Base-by-base conservation (phyloP, 768 basidiomycete species). In the Neoboletus subvelutipes region DNA sequence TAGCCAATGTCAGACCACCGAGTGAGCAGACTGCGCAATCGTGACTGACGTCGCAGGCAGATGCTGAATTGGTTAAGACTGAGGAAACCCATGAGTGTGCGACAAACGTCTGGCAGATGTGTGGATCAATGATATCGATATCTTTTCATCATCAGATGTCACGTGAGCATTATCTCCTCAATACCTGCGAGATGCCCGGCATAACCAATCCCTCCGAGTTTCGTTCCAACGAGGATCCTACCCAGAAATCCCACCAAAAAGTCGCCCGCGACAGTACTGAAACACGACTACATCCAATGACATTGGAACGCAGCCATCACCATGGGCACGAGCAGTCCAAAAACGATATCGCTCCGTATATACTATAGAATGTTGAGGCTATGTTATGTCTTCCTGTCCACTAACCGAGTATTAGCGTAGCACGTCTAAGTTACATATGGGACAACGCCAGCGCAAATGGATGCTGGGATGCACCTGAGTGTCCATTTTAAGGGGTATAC, bases 381-480 rank as follows among this genome's bases (percentile, higher is more conserved):
- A 46, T 20, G 39, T 29, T 45, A 33, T 20, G 22, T 33, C 28
- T 13, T 8, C 37, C 28, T 20, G 15, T 34, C 15, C 40, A 54
- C 24, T 15, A 39, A 34, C 59, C 20, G n/a, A 31, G n/a, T 41
- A 61, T 26, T 56, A 61, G 22, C 49, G 49, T 50, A 40, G 42
- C 22, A 34, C 31, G n/a, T 52, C 37, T 50, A 63, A 45, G 34
- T n/a, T 63, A 58, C 15, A 41, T 47, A 43, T 50, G 18, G 26
- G 31, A 52, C 45, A 41, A 18, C 40, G 26, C 50, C 36, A 48
- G 41, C 45, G 40, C 60, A 50, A 6, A 39, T 4, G 18, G 11
- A 41, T 15, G 13, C 36, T 24, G 20, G 55, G 6, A 43, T 40
- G 47, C 28, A n/a, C 28, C 34, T 45, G 17, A 50, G 13, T 28